Evolutionary conservation across 2,329 filamentous ascomycete species (phyloP), one percentile per base, ranked within the genome.

Genomic region (Cytospora piceicola): DNA sequence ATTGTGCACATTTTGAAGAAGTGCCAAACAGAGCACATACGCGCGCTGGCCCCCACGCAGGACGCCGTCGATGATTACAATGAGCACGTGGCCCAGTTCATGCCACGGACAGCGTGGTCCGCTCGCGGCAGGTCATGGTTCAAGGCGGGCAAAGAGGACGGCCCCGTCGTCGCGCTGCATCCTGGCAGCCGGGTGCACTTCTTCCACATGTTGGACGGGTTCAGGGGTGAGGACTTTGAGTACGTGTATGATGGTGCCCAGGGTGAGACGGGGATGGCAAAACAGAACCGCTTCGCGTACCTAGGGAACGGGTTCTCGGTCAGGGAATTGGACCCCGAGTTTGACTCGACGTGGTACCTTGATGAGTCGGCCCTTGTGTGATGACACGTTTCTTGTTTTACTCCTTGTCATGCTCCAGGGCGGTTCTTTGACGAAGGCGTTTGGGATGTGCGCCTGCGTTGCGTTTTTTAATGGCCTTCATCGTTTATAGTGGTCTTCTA

Each of bases 161-260:
- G 80, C 0, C 79, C 79, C 1, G 81, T 85, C 27, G 80, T 77
- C 7, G 82, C 81, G 3, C 72, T 85, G 55, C 82, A 85, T 68
- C 82, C 83, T 0, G 83, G 83, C 6, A 82, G 80, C 69, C 76
- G 82, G 30, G 75, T 82, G 60, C 82, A 85, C 70, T 84, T 84
- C 72, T 81, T 84, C 71, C 79, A 83, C 67, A 84, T 84, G 80
- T 75, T 86, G 27, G 79, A 82, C 69, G 71, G 72, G 9, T 79
- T 85, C 66, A 75, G 83, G 49, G 80, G 79, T 22, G 83, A 85
- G 72, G 81, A 86, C 69, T 86, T 79, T 76, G 82, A 85, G 55
- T 85, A 83, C 69, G 75, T 80, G 27, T 81, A 82, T 52, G 76
- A 79, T 32, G 62, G 36, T 24, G 46, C 46, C 12, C 62, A 67